Conservation (phyloP, 176 grass and related monocot genomes). For the Phoenix dactylifera region DNA sequence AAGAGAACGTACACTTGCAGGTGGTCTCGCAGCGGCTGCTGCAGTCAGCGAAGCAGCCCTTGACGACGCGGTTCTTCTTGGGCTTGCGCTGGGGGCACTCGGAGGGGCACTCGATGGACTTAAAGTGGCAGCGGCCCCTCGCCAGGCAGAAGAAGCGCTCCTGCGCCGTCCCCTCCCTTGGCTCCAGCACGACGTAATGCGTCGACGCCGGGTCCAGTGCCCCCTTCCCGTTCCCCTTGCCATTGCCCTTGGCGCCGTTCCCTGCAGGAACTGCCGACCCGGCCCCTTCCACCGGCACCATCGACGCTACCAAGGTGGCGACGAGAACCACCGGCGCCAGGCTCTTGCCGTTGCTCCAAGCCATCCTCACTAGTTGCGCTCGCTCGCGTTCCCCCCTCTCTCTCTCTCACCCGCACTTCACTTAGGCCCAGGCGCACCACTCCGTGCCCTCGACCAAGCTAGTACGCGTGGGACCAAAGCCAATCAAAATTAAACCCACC, state of each 20-base stretch:
- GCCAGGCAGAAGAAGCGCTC: constrained; percentile 38
- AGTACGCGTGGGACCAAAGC: no score
- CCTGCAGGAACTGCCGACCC: background rate
- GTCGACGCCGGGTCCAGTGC: constrained; percentile 11
- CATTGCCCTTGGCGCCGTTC: no score
- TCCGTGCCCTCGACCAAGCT: no score
- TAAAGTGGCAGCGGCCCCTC: constrained; percentile 22
- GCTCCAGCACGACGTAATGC: constrained; percentile 16
- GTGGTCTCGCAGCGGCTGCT: constrained; percentile 39
- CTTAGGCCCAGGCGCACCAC: no score
- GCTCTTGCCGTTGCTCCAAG: no score
- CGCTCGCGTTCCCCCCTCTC: no score
- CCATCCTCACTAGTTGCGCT: no score
- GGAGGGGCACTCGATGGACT: constrained; percentile 11
- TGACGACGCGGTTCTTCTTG: background rate
- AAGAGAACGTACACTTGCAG: constrained; percentile 16
- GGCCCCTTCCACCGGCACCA: background rate
- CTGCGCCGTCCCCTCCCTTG: background rate
- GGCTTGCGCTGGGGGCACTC: constrained; percentile 27
- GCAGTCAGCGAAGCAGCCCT: constrained; percentile 41
- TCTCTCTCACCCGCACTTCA: no score
- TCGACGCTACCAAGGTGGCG: background rate
- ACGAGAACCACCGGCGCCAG: no score
- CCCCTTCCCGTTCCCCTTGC: background rate
- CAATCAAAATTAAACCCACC: no score